Evolutionary conservation across 495 filamentous ascomycete species (phyloP), one percentile per base, ranked within the genome.

Genomic region (Sordaria brevicollis): DNA sequence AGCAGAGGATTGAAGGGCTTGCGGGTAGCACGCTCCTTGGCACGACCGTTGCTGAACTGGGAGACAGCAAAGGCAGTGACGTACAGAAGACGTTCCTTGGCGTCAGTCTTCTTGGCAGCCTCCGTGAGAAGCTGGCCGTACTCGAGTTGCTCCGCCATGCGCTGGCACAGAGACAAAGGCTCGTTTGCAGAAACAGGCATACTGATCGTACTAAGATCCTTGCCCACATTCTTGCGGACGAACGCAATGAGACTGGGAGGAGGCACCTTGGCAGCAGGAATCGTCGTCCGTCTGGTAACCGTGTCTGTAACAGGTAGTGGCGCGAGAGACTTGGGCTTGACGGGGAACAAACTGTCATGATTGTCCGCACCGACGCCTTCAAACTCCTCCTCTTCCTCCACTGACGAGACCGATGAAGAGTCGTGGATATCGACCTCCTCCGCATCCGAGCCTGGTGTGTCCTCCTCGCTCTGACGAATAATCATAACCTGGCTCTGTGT

Each of bases 1-100:
- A 99, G 87, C 83, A 99, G 92, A 38, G 95, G 96, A 76, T 97
- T 99, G 84, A 98, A 99, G 0, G 95, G 95, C 81, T 99, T 99
- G 73, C 95, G 91, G 74, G 97, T 92, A 25, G 96, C 90, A 13
- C 95, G 90, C 75, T 98, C 95, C 73, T 92, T 92, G 70, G 91
- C 89, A 17, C 95, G 88, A 70, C 85, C 86, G 79, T 86, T 89
- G 37, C 92, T 93, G 70, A 97, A 89, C 70, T 87, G 83, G 29
- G 93, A 93, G 25, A 98, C 81, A 36, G 96, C 94, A 79, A 97
- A 99, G 3, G 94, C 94, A 0, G 94, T 89, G 37, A 99, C 87
- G 76, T 91, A 90, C 67, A 96, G 84, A 17, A 98, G 81, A 5
- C 93, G 89, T 69, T 95, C 91, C 21, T 84, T 83, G 5, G 85